phyloP scores from a whole-genome alignment of 2,329 filamentous ascomycete genomes.

The Torrubiellomyces zombiae region DNA sequence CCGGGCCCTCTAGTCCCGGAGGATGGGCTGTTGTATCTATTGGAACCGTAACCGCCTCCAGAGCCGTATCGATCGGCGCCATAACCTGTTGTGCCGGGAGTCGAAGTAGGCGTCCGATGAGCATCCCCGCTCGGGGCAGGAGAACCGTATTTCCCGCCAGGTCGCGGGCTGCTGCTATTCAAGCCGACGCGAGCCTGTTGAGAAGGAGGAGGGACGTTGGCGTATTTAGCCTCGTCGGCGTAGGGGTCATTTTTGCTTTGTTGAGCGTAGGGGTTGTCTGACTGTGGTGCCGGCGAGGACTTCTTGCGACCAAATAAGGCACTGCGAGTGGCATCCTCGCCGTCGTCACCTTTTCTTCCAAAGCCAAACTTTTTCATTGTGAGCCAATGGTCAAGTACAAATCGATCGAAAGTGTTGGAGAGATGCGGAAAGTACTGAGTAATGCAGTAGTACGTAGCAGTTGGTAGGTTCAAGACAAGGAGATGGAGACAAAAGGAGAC shows the following conservation, averaged over 20 bases:
- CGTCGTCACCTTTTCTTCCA: constrained; percentile 35
- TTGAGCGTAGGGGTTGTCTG: constrained; percentile 41
- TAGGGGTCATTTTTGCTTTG: constrained; percentile 36
- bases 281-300: constrained; percentile 24
- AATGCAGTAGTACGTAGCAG: no score
- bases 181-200: constrained; percentile 24
- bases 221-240: constrained; percentile 28
- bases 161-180: constrained; percentile 8
- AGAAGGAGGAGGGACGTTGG: constrained; percentile 28
- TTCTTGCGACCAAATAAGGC: constrained; percentile 40
- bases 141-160: constrained; percentile 6
- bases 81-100: no score
- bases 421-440: constrained; percentile 1
- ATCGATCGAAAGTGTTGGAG: no score
- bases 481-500: background rate
- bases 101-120: constrained; percentile 10
- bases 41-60: constrained; percentile 32
- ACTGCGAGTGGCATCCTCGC: constrained; percentile 29
- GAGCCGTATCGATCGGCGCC: constrained; percentile 36
- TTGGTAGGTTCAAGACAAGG: background rate
- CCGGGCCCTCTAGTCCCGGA: constrained; percentile 28
- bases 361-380: constrained; percentile 46
- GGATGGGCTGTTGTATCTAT: constrained; percentile 22
- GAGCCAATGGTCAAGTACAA: no score
- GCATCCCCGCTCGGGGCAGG: constrained; percentile 7